phyloP scores from a whole-genome alignment of 83 land plant genomes.

The Thuja plicata region DNA sequence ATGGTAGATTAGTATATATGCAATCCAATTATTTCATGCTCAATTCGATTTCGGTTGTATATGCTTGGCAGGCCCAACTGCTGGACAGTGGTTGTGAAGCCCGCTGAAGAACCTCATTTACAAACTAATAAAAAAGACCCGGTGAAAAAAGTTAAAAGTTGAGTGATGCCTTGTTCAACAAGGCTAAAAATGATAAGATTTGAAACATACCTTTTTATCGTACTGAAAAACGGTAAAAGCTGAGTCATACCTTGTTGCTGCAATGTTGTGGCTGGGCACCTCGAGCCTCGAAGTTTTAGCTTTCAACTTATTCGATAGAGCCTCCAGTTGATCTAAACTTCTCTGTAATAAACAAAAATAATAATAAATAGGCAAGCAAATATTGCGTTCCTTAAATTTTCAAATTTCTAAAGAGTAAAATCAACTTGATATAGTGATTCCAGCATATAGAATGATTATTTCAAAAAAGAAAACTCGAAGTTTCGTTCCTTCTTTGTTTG shows the following conservation, averaged over 20 bases:
- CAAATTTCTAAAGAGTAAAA: neutral
- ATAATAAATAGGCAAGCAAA: neutral
- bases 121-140: neutral
- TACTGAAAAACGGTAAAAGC: neutral
- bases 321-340: slow-evolving; percentile 90
- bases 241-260: slow-evolving; percentile 81
- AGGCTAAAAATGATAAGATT: no score
- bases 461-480: neutral
- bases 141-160: neutral
- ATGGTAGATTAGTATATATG: neutral
- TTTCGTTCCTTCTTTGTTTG: no score
- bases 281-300: slow-evolving; percentile 81
- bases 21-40: neutral
- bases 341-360: slow-evolving; percentile 47
- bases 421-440: neutral
- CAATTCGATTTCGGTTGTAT: neutral
- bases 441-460: neutral
- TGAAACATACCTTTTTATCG: no score
- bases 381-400: neutral
- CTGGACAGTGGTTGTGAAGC: neutral
- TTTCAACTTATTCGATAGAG: slow-evolving; percentile 88
- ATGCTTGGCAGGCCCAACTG: neutral
- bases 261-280: slow-evolving; percentile 84
- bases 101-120: neutral
- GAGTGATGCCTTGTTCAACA: no score